Conservation (phyloP, 768 basidiomycete species). For the Lyophyllum atratum region DNA sequence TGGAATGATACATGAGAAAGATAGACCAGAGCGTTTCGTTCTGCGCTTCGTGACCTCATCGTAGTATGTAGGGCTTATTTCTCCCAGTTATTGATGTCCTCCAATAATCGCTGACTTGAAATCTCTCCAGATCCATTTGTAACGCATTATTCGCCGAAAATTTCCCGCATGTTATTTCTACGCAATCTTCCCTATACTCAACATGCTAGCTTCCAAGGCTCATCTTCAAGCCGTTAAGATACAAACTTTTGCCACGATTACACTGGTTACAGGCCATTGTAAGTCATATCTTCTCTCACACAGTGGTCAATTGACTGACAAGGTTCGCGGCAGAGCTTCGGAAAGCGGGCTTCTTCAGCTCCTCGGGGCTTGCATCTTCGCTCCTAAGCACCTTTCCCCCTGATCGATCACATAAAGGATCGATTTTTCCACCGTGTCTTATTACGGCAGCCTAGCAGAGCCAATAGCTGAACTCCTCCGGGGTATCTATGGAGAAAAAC, state of each 20-base stretch:
- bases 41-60: background rate
- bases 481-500: slow-evolving; percentile 6
- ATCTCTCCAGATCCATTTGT: background rate
- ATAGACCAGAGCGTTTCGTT: too few relatives aligned
- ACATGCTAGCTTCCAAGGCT: background rate
- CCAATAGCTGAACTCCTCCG: background rate
- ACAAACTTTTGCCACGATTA: background rate
- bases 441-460: background rate
- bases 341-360: too few relatives aligned
- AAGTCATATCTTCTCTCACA: background rate
- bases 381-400: slow-evolving; percentile 2
- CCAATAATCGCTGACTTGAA: background rate
- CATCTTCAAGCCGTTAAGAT: background rate
- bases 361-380: background rate
- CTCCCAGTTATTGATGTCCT: background rate
- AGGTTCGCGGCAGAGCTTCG: background rate
- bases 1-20: too few relatives aligned
- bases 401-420: background rate
- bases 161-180: background rate
- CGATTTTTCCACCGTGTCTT: background rate
- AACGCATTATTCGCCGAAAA: background rate
- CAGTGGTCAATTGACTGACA: background rate
- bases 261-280: background rate
- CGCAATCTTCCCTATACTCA: background rate
- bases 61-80: background rate